These are phyloP conservation scores for Salix koriyanagi DNA, from an alignment of 345 rosid genomes.

Conservation along the genomic window DNA sequence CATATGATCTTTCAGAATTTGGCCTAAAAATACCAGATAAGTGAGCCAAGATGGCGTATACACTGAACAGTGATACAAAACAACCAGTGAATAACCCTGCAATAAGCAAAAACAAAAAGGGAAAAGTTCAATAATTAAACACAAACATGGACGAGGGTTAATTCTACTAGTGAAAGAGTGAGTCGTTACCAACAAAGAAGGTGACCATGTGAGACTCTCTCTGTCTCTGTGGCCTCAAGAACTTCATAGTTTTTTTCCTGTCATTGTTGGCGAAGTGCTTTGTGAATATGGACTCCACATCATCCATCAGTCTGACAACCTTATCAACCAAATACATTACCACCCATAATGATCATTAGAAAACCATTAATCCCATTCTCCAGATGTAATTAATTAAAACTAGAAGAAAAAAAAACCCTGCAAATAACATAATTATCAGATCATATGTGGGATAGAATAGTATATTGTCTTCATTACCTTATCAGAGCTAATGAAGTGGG, in stretches of 20 bases:
- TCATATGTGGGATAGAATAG: not conserved
- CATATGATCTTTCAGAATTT: constrained; percentile 39
- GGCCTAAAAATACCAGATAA: constrained; percentile 65
- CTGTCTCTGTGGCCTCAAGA: constrained; percentile 75
- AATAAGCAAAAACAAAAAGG: not conserved
- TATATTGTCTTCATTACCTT: constrained; percentile 46
- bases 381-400: not conserved
- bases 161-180: too few species aligned
- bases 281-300: constrained; percentile 96
- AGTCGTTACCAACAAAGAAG: constrained; percentile 71
- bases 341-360: not conserved
- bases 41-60: constrained; percentile 77
- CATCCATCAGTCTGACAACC: constrained; percentile 92
- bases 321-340: constrained; percentile 17
- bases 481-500: constrained; percentile 88
- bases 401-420: not conserved
- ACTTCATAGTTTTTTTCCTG: constrained; percentile 96
- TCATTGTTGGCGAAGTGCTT: constrained; percentile 92
- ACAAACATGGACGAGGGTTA: not conserved
- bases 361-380: constrained; percentile 2
- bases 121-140: not conserved
- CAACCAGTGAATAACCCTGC: constrained; percentile 92
- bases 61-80: constrained; percentile 68
- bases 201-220: constrained; percentile 95
- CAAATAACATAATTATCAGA: not conserved